These are phyloP conservation scores for Anthracocystis walkeri DNA, from an alignment of 1,284 basidiomycete species.

Conservation along the genomic window DNA sequence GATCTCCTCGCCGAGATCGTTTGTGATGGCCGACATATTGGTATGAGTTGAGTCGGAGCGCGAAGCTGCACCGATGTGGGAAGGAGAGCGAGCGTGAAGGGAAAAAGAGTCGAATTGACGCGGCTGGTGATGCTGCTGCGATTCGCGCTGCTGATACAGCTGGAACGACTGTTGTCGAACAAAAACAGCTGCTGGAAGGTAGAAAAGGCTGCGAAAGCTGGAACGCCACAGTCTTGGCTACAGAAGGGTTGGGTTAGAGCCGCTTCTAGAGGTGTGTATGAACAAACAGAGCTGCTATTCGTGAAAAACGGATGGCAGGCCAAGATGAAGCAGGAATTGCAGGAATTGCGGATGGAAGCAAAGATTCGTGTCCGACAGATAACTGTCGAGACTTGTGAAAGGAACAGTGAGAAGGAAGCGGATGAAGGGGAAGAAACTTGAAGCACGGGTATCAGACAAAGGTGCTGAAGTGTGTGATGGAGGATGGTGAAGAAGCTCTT, in stretches of 20 bases:
- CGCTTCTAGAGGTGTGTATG: neutral
- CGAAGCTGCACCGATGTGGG: conserved; percentile 12
- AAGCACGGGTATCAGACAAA: conserved; percentile 33
- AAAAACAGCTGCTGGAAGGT: conserved; percentile 29
- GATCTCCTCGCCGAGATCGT: conserved; percentile 64
- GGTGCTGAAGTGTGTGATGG: conserved; percentile 8
- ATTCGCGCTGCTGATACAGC: conserved; percentile 34
- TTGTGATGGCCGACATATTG: conserved; percentile 54
- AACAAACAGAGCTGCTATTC: neutral
- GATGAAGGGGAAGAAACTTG: conserved; percentile 9
- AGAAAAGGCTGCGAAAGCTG: conserved; percentile 30
- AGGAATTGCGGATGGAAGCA: neutral
- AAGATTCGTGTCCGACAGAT: neutral
- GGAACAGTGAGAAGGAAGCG: too few relatives aligned
- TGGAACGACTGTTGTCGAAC: conserved; percentile 34
- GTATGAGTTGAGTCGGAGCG: conserved; percentile 8
- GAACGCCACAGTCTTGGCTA: conserved; percentile 25
- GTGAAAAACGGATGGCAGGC: neutral
- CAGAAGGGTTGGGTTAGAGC: neutral
- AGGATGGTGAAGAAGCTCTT: conserved; percentile 8
- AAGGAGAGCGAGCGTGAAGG: neutral
- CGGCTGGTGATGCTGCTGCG: conserved; percentile 5
- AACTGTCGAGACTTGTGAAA: too few relatives aligned
- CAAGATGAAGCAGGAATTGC: conserved; percentile 2
- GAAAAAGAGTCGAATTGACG: conserved; percentile 7